Evolutionary conservation across 495 filamentous ascomycete species (phyloP).

Genomic region (Geopyxis carbonaria): DNA sequence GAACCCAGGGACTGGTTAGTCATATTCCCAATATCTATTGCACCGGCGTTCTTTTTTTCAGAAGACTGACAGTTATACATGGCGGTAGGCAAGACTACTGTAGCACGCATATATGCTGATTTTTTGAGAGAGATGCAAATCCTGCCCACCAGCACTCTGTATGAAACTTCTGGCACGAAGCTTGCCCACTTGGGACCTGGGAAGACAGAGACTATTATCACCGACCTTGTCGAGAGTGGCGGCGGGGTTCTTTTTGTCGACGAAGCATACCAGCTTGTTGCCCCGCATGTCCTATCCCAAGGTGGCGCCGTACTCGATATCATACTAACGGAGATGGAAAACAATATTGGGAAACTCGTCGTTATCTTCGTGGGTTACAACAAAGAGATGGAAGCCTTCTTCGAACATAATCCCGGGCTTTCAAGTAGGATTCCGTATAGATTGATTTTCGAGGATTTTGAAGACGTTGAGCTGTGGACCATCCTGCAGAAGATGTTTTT

Average conservation of each 20-base stretch:
- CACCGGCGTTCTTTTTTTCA: not conserved
- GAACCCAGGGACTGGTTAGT: slow-evolving; percentile 68
- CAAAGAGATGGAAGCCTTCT: slow-evolving; percentile 64
- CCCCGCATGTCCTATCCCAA: slow-evolving; percentile 21
- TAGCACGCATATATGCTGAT: slow-evolving; percentile 54
- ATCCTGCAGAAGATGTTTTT: slow-evolving; percentile 39
- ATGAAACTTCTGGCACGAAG: slow-evolving; percentile 50
- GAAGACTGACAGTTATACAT: too few species aligned
- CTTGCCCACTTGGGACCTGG: slow-evolving; percentile 46
- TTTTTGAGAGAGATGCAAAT: slow-evolving; percentile 45
- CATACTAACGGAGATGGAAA: slow-evolving; percentile 58
- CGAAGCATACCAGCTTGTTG: slow-evolving; percentile 54
- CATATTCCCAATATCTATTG: not conserved
- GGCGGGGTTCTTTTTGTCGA: slow-evolving; percentile 64
- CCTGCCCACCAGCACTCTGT: slow-evolving; percentile 35
- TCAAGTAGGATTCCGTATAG: slow-evolving; percentile 50
- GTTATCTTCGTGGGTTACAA: slow-evolving; percentile 65
- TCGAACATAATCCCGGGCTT: slow-evolving; percentile 58
- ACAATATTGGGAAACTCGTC: slow-evolving; percentile 54
- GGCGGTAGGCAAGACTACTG: slow-evolving; percentile 63
- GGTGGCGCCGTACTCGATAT: slow-evolving; percentile 53
- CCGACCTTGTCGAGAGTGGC: slow-evolving; percentile 35
- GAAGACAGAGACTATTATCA: slow-evolving; percentile 38
- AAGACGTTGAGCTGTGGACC: slow-evolving; percentile 42
- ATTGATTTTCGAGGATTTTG: slow-evolving; percentile 52